Evolutionary conservation across 495 filamentous ascomycete genomes (phyloP).

Genomic region (Penicillium argentinense): DNA sequence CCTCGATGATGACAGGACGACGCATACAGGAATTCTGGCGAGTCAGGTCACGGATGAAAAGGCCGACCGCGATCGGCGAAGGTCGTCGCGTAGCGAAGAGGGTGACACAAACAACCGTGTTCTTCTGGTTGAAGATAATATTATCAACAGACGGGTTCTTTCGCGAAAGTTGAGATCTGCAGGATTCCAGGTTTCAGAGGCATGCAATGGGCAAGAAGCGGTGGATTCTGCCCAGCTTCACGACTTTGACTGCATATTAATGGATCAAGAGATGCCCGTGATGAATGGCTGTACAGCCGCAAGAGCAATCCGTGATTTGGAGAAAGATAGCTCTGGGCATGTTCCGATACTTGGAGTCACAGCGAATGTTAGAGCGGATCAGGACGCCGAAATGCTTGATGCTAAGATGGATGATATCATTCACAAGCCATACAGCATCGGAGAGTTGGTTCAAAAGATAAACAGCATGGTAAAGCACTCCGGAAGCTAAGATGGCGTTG

Average conservation of each 20-base stretch:
- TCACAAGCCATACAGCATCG: slow-evolving; percentile 75
- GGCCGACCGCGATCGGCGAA: slow-evolving; percentile 4
- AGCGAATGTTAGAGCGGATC: slow-evolving; percentile 69
- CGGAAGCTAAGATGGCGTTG: too few species aligned
- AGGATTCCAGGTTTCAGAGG: slow-evolving; percentile 65
- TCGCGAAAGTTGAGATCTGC: slow-evolving; percentile 60
- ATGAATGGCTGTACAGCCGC: slow-evolving; percentile 78
- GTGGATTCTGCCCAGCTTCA: slow-evolving; percentile 46
- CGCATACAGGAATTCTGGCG: too few species aligned
- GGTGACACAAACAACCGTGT: slow-evolving; percentile 30
- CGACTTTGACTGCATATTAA: slow-evolving; percentile 60
- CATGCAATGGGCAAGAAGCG: slow-evolving; percentile 76
- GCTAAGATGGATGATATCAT: slow-evolving; percentile 82
- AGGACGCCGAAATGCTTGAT: slow-evolving; percentile 61
- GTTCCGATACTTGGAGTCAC: slow-evolving; percentile 77
- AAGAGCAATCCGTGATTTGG: slow-evolving; percentile 61
- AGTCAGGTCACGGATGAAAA: background rate
- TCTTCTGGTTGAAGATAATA: slow-evolving; percentile 81
- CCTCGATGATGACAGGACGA: too few species aligned
- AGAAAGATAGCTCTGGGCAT: slow-evolving; percentile 47
- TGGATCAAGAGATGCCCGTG: slow-evolving; percentile 86
- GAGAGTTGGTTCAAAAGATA: slow-evolving; percentile 70
- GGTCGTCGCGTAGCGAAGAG: too few species aligned
- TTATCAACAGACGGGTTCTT: slow-evolving; percentile 72
- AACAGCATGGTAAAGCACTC: too few species aligned